phyloP scores from a whole-genome alignment of 179 eudicot genomes.

The Silene noctiflora region DNA sequence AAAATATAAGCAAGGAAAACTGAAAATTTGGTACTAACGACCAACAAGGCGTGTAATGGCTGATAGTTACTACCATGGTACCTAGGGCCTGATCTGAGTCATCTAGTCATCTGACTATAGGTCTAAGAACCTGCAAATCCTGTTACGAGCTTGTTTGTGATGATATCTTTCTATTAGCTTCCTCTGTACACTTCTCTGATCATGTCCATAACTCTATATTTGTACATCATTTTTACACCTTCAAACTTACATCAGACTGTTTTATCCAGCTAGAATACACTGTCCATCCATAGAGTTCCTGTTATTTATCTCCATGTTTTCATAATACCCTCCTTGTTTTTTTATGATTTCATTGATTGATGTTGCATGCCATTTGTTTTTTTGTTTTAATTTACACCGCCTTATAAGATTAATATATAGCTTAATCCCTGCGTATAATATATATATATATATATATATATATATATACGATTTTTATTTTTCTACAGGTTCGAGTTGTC shows the following conservation, averaged over 20 bases:
- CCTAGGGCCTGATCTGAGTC: too few relatives aligned
- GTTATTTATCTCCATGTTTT: background rate
- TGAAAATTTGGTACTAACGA: too few relatives aligned
- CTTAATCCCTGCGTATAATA: slow-evolving; percentile 2
- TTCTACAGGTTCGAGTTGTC: slow-evolving; percentile 45
- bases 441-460: too few relatives aligned
- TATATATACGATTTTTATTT: background rate
- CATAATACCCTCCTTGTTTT: background rate
- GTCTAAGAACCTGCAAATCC: background rate
- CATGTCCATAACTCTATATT: too few relatives aligned
- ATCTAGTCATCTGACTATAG: background rate
- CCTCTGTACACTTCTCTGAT: too few relatives aligned
- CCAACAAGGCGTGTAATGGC: too few relatives aligned
- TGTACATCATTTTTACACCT: too few relatives aligned
- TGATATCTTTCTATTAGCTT: background rate
- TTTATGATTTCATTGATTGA: background rate
- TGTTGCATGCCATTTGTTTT: too few relatives aligned
- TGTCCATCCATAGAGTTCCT: background rate
- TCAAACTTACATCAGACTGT: too few relatives aligned
- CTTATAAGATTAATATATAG: background rate
- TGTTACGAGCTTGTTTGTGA: background rate
- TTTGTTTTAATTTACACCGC: too few relatives aligned
- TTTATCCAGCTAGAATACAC: background rate
- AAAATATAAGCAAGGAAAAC: too few relatives aligned
- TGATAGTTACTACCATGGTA: too few relatives aligned